A percentile compares a stretch with the other conserved stretches of the same genome.
Evolutionary conservation across 352 stramenopile genomes (phyloP).

Genomic region (Peronosclerospora sorghi): DNA sequence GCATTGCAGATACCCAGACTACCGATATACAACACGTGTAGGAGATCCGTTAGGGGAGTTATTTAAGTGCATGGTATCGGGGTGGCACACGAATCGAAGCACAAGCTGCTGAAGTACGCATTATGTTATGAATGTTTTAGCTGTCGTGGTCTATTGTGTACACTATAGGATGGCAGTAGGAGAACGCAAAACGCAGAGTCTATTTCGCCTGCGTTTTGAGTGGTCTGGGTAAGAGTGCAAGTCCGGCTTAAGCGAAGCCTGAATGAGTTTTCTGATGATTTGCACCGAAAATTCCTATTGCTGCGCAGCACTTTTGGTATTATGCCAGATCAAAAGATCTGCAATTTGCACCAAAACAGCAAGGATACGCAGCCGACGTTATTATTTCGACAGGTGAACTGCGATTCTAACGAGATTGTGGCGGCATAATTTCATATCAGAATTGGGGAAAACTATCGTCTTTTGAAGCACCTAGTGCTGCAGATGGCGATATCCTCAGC

Average conservation of each 20-base stretch:
- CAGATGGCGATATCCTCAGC: conserved; percentile 27
- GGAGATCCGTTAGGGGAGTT: conserved; percentile 32
- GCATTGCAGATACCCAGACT: conserved; percentile 2
- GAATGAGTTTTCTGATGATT: neutral
- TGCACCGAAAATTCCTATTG: neutral
- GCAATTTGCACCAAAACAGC: conserved; percentile 59
- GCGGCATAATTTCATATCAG: conserved; percentile 11
- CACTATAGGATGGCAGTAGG: conserved; percentile 50
- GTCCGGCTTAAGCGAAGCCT: neutral
- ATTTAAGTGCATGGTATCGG: conserved; percentile 12
- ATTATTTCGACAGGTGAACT: neutral
- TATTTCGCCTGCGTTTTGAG: conserved; percentile 67
- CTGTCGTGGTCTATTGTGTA: neutral
- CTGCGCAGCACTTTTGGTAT: conserved; percentile 64
- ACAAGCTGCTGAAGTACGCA: conserved; percentile 48
- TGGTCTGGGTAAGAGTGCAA: conserved; percentile 29
- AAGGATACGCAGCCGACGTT: conserved; percentile 44
- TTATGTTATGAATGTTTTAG: too few relatives aligned
- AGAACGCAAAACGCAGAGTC: conserved; percentile 61
- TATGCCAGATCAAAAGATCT: conserved; percentile 68
- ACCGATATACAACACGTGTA: conserved; percentile 8
- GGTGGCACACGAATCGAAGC: conserved; percentile 50
- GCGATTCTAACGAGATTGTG: neutral
- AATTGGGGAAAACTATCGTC: conserved; percentile 64
- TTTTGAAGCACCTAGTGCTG: conserved; percentile 41